Percentiles rank a stretch among this genome's conserved stretches.
phyloP scores from a whole-genome alignment of 202 grass and related monocot species.

The Digitaria exilis region DNA sequence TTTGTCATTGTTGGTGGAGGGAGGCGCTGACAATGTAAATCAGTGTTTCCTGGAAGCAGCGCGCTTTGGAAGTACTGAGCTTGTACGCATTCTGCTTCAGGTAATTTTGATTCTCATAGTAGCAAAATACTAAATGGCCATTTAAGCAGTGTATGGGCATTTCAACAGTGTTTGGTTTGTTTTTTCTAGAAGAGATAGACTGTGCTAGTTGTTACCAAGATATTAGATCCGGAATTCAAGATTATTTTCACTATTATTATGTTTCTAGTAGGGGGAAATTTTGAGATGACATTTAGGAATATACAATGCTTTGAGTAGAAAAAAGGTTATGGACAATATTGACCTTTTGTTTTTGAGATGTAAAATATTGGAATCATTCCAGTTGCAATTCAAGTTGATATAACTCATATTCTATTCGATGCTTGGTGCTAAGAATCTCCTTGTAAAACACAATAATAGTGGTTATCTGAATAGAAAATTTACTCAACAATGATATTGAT shows the following conservation, averaged over 20 bases:
- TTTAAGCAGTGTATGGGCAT: neutral
- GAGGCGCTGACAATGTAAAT: conserved; percentile 84
- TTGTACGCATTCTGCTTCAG: conserved; percentile 82
- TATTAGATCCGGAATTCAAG: neutral
- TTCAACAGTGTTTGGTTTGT: conserved; percentile 29
- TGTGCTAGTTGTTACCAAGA: neutral
- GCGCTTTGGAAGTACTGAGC: conserved; percentile 83
- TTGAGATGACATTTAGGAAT: neutral
- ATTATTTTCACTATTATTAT: neutral
- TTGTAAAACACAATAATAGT: neutral
- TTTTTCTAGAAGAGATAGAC: neutral
- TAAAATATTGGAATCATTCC: neutral
- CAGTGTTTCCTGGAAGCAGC: conserved; percentile 83
- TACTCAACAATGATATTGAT: neutral
- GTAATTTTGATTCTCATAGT: conserved; percentile 46
- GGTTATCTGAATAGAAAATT: neutral
- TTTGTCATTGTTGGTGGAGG: conserved; percentile 77
- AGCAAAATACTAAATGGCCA: neutral
- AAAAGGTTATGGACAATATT: neutral
- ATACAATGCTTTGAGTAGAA: neutral
- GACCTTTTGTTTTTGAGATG: neutral
- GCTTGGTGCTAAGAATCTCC: neutral
- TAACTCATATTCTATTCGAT: neutral
- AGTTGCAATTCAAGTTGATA: neutral
- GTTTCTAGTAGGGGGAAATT: neutral